Evolutionary conservation across 805 yeast genomes (phyloP).

Genomic region (Metschnikowia drakensbergensis): DNA sequence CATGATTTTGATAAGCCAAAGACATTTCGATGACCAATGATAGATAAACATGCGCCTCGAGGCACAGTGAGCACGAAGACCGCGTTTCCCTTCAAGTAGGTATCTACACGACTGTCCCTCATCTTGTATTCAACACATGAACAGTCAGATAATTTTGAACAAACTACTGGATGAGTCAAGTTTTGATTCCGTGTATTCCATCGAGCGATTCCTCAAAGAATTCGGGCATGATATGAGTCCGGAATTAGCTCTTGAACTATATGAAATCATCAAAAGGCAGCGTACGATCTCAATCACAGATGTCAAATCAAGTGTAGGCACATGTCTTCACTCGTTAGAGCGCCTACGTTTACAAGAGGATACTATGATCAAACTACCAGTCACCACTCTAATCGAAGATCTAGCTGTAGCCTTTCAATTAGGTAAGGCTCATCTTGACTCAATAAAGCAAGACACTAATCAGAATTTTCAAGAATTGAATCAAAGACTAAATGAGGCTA

Average conservation of each 20-base stretch:
- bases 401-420: not conserved
- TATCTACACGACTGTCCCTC: slow-evolving; percentile 7
- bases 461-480: not conserved
- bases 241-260: not conserved
- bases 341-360: not conserved
- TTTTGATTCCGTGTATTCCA: not conserved
- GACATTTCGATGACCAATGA: slow-evolving; percentile 7
- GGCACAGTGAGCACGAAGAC: not conserved
- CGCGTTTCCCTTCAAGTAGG: not conserved
- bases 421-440: not conserved
- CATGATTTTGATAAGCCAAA: slow-evolving; percentile 14
- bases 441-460: not conserved
- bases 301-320: not conserved
- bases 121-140: not conserved
- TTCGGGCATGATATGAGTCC: not conserved
- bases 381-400: not conserved
- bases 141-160: not conserved
- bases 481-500: not conserved
- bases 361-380: not conserved
- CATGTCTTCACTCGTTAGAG: not conserved
- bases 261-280: not conserved
- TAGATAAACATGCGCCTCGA: not conserved
- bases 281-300: not conserved
- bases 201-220: not conserved
- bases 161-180: slow-evolving; percentile 2